Conservation (phyloP, 2,329 filamentous ascomycete species). For the Cercospora zeina region DNA sequence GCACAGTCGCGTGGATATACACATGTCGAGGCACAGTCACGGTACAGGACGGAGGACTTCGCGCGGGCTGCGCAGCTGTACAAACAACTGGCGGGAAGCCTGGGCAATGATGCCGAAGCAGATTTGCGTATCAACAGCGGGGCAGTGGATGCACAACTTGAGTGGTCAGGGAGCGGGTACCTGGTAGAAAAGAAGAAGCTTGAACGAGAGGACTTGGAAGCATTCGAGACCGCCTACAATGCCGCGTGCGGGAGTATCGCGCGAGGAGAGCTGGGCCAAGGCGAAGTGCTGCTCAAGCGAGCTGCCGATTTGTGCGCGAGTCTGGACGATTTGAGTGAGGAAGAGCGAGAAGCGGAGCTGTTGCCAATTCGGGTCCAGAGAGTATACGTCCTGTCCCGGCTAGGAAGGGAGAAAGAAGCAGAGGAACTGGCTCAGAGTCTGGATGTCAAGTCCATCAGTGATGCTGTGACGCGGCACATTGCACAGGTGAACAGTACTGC, state of each 20-base stretch:
- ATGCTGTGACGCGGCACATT: constrained; percentile 65
- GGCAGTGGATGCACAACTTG: constrained; percentile 69
- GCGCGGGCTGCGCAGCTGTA: constrained; percentile 66
- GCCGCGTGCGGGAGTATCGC: constrained; percentile 72
- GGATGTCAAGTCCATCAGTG: constrained; percentile 63
- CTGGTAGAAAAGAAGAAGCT: constrained; percentile 57
- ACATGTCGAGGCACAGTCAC: constrained; percentile 64
- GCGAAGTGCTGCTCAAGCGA: constrained; percentile 66
- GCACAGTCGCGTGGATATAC: constrained; percentile 52
- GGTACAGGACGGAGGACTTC: constrained; percentile 75
- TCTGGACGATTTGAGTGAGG: constrained; percentile 69
- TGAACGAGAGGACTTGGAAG: constrained; percentile 64
- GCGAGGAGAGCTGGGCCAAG: constrained; percentile 64
- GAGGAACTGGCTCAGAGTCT: constrained; percentile 63
- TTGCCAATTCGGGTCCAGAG: constrained; percentile 76
- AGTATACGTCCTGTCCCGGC: constrained; percentile 66
- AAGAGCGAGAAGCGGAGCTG: constrained; percentile 73
- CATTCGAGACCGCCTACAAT: constrained; percentile 82
- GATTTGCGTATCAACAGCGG: constrained; percentile 76
- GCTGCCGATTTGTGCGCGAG: constrained; percentile 71
- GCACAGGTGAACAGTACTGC: constrained; percentile 66
- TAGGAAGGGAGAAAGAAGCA: constrained; percentile 68
- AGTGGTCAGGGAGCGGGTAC: constrained; percentile 63
- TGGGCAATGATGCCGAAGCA: constrained; percentile 63
- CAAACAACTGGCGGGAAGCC: constrained; percentile 54